Evolutionary conservation across 2,329 filamentous ascomycete genomes (phyloP).

Genomic region (Neophaeococcomyces aloes): DNA sequence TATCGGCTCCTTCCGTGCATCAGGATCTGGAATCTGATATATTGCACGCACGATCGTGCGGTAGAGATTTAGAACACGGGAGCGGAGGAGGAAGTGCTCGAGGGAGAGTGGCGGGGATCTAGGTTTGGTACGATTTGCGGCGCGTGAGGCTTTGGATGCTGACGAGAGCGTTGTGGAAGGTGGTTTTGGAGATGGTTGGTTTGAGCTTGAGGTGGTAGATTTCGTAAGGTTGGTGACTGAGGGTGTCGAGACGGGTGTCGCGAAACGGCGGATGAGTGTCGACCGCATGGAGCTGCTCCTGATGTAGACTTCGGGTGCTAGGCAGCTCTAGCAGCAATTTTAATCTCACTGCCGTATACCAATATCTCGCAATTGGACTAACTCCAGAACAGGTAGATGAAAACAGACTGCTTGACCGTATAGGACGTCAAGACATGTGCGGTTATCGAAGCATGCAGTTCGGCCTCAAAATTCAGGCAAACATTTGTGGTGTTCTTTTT

Average conservation of each 20-base stretch:
- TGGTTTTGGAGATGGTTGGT: neutral
- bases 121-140: neutral
- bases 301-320: too few relatives aligned
- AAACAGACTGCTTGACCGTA: too few relatives aligned
- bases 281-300: neutral
- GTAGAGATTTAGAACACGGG: slow-evolving; percentile 34
- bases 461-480: too few relatives aligned
- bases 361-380: too few relatives aligned
- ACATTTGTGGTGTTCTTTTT: too few relatives aligned
- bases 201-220: neutral
- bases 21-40: slow-evolving; percentile 28
- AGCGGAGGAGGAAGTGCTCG: slow-evolving; percentile 32
- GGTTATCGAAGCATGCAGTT: too few relatives aligned
- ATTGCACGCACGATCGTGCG: slow-evolving; percentile 33
- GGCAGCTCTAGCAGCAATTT: too few relatives aligned
- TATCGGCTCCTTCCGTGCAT: slow-evolving; percentile 30
- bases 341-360: too few relatives aligned
- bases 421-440: too few relatives aligned
- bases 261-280: slow-evolving; percentile 4
- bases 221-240: neutral
- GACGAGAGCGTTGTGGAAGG: neutral
- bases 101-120: slow-evolving; percentile 11
- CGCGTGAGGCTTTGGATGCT: neutral
- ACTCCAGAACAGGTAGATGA: too few relatives aligned
- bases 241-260: slow-evolving; percentile 3